phyloP scores from a whole-genome alignment of 352 stramenopile species.

The Pythium dissotocum region DNA sequence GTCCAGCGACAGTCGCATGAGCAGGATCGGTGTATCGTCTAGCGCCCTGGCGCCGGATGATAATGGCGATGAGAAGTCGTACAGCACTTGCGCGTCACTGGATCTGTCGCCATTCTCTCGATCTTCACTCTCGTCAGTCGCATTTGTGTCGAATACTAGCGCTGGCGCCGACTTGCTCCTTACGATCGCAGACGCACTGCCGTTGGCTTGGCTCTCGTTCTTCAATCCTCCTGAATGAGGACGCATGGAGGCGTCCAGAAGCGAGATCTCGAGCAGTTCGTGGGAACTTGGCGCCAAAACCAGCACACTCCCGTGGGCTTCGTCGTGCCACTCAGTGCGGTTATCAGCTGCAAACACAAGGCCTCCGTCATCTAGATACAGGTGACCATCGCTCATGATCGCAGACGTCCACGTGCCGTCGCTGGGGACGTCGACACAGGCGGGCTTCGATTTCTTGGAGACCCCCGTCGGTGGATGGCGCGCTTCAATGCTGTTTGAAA shows the following conservation, averaged over 20 bases:
- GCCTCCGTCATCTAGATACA: conserved; percentile 58
- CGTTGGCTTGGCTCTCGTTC: not conserved
- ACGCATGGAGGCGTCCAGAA: conserved; percentile 19
- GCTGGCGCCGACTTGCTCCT: conserved; percentile 22
- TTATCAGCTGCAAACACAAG: conserved; percentile 41
- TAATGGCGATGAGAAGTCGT: conserved; percentile 33
- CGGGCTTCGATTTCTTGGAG: not conserved
- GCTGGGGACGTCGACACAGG: not conserved
- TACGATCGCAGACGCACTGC: not conserved
- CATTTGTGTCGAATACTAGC: not conserved
- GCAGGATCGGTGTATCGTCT: conserved; percentile 31
- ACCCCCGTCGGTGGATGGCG: conserved; percentile 18
- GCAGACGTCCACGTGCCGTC: not conserved
- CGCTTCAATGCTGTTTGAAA: conserved; percentile 28
- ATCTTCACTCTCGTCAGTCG: not conserved
- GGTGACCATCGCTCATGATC: conserved; percentile 52
- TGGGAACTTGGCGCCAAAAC: conserved; percentile 37
- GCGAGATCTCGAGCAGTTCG: conserved; percentile 43
- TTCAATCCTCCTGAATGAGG: not conserved
- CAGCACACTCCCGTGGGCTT: conserved; percentile 53
- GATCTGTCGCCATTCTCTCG: not conserved
- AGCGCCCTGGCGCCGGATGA: not conserved
- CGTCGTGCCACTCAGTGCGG: conserved; percentile 53
- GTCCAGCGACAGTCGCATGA: conserved; percentile 64
- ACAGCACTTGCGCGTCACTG: conserved; percentile 31